A percentile compares a stretch with the other conserved stretches of the same genome.
These are phyloP conservation scores for Aspergillus glaucus DNA, from an alignment of 2,329 filamentous ascomycete species.

Conservation along the genomic window DNA sequence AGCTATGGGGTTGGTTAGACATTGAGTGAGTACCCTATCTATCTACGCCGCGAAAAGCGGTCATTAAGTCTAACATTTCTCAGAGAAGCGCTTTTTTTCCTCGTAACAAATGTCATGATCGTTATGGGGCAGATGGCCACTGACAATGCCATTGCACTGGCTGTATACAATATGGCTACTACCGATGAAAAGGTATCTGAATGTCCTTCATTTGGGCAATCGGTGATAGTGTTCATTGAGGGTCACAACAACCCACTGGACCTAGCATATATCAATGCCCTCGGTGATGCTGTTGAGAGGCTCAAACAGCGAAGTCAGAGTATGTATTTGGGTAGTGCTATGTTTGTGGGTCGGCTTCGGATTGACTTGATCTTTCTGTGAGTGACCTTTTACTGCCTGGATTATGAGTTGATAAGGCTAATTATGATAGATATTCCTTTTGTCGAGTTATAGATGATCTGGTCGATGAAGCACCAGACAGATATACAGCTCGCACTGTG, in stretches of 20 bases:
- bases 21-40: constrained; percentile 46
- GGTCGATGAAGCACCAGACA: constrained; percentile 56
- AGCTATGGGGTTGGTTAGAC: constrained; percentile 57
- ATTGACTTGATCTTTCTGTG: constrained; percentile 61
- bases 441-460: constrained; percentile 69
- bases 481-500: neutral
- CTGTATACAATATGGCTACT: constrained; percentile 35
- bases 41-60: too few relatives aligned
- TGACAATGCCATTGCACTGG: constrained; percentile 61
- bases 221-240: too few relatives aligned
- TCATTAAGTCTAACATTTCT: neutral
- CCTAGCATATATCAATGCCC: too few relatives aligned
- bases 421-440: constrained; percentile 55
- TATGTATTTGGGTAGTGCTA: constrained; percentile 65
- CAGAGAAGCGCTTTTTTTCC: constrained; percentile 64
- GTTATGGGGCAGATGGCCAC: constrained; percentile 64
- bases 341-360: constrained; percentile 61
- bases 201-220: neutral
- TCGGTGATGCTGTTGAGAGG: constrained; percentile 43
- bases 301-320: constrained; percentile 62
- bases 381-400: constrained; percentile 5
- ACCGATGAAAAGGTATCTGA: neutral
- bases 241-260: too few relatives aligned
- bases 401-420: too few relatives aligned
- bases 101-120: constrained; percentile 62